Conservation (phyloP, 2,329 filamentous ascomycete species). For the Aspergillus hortae region DNA sequence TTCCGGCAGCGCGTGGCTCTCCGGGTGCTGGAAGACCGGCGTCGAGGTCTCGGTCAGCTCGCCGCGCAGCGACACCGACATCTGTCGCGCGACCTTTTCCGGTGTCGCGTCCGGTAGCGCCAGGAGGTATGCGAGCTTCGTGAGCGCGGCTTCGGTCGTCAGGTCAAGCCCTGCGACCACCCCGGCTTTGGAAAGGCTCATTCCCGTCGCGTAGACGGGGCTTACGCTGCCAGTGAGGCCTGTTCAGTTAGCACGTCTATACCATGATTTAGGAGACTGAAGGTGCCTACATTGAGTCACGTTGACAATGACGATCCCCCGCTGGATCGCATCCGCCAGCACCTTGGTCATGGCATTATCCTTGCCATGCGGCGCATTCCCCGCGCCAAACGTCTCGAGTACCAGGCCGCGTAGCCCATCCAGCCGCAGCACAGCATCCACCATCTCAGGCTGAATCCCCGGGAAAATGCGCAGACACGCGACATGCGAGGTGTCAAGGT, state of each 20-base stretch:
- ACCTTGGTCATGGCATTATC: conserved; percentile 77
- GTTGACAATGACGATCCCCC: conserved; percentile 83
- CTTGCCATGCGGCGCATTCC: conserved; percentile 79
- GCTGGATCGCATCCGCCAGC: conserved; percentile 70
- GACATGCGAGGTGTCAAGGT: conserved; percentile 81
- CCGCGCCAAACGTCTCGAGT: conserved; percentile 88
- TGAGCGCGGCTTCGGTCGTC: conserved; percentile 85
- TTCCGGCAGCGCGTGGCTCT: conserved; percentile 52
- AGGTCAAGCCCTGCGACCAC: conserved; percentile 87
- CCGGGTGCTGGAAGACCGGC: conserved; percentile 72
- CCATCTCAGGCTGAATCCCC: conserved; percentile 89
- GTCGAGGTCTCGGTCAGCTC: conserved; percentile 76
- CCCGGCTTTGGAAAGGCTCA: conserved; percentile 74
- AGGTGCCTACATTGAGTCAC: conserved; percentile 73
- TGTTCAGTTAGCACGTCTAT: conserved; percentile 18
- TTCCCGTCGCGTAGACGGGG: conserved; percentile 73
- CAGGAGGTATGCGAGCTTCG: conserved; percentile 84
- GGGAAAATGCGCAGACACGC: conserved; percentile 88
- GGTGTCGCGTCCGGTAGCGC: conserved; percentile 63
- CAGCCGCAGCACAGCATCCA: conserved; percentile 75
- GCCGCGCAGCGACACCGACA: conserved; percentile 73
- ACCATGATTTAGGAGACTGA: conserved; percentile 2
- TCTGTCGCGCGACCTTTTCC: conserved; percentile 64
- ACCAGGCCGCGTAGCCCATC: conserved; percentile 77
- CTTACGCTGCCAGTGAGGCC: conserved; percentile 66